phyloP scores from a whole-genome alignment of 495 filamentous ascomycete species.

The Clavariopsis aquatica region DNA sequence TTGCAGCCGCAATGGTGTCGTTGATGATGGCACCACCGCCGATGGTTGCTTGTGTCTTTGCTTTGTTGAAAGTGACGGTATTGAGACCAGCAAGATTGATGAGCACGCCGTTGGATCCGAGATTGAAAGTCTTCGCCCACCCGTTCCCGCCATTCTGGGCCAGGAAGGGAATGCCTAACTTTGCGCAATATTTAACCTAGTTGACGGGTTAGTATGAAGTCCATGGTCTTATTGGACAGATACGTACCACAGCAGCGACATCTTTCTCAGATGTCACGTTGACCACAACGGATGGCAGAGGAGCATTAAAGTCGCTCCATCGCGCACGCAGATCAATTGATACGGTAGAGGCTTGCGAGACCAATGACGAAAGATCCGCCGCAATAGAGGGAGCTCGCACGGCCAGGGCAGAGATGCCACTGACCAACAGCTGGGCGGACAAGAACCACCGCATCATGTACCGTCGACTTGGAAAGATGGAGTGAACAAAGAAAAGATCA shows the following conservation, averaged over 20 bases:
- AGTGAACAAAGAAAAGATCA: not conserved
- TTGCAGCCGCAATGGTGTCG: constrained; percentile 55
- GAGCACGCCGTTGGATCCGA: constrained; percentile 47
- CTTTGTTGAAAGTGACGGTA: constrained; percentile 49
- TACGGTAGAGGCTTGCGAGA: not conserved
- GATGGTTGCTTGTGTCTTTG: constrained; percentile 49
- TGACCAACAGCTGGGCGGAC: not conserved
- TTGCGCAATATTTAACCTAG: constrained; percentile 16
- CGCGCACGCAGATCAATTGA: not conserved
- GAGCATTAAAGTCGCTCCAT: constrained; percentile 11
- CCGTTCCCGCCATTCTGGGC: constrained; percentile 28
- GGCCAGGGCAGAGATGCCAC: not conserved
- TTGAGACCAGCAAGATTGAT: constrained; percentile 58
- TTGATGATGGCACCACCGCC: constrained; percentile 57
- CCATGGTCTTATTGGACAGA: not conserved
- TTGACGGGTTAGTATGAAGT: not conserved
- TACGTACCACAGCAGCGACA: constrained; percentile 16
- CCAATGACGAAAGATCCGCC: not conserved
- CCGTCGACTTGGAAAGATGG: not conserved
- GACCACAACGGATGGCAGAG: constrained; percentile 8
- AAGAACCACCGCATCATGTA: not conserved
- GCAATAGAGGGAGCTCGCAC: not conserved
- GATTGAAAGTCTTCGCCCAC: constrained; percentile 28
- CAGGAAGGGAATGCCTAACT: constrained; percentile 17
- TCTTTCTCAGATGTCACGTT: constrained; percentile 16